phyloP scores from a whole-genome alignment of 164 flowering plant species.

The Vitis rotundifolia region DNA sequence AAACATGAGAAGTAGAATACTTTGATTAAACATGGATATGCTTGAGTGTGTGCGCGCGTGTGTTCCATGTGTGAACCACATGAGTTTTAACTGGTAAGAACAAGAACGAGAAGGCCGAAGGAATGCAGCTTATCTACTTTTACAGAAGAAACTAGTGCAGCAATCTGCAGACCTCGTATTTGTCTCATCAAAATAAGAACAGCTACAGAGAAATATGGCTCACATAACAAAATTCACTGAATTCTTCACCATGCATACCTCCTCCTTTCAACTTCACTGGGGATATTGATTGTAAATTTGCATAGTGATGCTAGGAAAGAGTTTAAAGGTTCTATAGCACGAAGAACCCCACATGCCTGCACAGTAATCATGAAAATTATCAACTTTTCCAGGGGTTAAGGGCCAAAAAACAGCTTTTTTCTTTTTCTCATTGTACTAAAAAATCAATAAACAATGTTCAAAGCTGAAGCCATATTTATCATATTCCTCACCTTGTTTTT shows the following conservation, averaged over 20 bases:
- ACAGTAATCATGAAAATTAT: constrained; percentile 9
- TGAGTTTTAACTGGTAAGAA: no score
- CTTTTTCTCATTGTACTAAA: no score
- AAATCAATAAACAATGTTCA: no score
- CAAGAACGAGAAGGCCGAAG: background rate
- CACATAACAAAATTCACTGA: background rate
- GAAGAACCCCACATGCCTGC: constrained; percentile 98
- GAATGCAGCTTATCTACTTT: no score
- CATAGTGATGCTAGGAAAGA: constrained; percentile 96
- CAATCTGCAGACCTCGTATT: background rate
- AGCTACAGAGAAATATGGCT: background rate
- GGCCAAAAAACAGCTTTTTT: no score
- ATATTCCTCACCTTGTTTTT: no score
- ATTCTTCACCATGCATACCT: constrained; percentile 46
- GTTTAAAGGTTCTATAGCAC: constrained; percentile 85
- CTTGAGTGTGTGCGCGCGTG: no score
- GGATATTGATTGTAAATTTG: constrained; percentile 87
- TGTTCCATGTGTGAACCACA: no score
- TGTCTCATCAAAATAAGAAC: background rate
- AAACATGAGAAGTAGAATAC: no score
- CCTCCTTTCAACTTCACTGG: constrained; percentile 73
- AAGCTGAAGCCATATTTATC: no score
- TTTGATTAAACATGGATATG: no score
- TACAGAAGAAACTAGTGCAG: background rate
- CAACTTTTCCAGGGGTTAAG: background rate